These are phyloP conservation scores for Eutypa lata DNA, from an alignment of 2,329 filamentous ascomycete genomes.

Conservation along the genomic window DNA sequence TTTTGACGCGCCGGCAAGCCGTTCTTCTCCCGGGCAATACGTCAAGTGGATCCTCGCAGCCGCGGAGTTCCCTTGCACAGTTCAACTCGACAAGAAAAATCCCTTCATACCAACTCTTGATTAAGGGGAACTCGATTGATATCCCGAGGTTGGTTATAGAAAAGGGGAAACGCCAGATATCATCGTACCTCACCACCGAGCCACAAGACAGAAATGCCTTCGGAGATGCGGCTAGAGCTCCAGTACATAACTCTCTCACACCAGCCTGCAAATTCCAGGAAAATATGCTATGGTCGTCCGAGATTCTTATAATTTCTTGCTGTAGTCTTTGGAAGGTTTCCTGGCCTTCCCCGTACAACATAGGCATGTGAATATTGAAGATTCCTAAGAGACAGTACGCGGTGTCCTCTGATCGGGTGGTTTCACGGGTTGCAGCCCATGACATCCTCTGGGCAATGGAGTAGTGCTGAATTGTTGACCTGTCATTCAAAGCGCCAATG, in stretches of 20 bases:
- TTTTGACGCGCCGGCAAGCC: conserved; percentile 3
- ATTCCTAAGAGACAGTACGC: conserved; percentile 43
- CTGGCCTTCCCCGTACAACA: conserved; percentile 38
- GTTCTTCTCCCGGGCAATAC: background rate
- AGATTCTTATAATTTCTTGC: conserved; percentile 30
- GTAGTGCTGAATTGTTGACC: conserved; percentile 10
- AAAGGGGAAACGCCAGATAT: background rate
- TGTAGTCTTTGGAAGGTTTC: conserved; percentile 32
- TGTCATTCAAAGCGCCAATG: conserved; percentile 12
- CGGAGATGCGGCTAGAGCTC: conserved; percentile 13
- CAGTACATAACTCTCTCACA: background rate
- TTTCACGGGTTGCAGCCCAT: conserved; percentile 33
- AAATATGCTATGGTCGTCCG: conserved; percentile 26
- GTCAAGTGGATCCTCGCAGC: background rate
- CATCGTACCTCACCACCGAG: conserved; percentile 10
- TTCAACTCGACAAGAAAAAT: conserved; percentile 11
- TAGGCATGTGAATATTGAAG: conserved; percentile 40
- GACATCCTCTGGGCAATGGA: conserved; percentile 37
- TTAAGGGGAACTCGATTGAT: conserved; percentile 5
- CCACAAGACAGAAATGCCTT: conserved; percentile 12
- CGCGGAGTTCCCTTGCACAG: conserved; percentile 11
- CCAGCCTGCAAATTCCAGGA: conserved; percentile 18
- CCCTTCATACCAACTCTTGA: background rate
- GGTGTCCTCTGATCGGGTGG: conserved; percentile 35
- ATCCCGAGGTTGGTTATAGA: conserved; percentile 17